Conservation (phyloP, 257 asterid species). For the Fraxinus quadrangulata region DNA sequence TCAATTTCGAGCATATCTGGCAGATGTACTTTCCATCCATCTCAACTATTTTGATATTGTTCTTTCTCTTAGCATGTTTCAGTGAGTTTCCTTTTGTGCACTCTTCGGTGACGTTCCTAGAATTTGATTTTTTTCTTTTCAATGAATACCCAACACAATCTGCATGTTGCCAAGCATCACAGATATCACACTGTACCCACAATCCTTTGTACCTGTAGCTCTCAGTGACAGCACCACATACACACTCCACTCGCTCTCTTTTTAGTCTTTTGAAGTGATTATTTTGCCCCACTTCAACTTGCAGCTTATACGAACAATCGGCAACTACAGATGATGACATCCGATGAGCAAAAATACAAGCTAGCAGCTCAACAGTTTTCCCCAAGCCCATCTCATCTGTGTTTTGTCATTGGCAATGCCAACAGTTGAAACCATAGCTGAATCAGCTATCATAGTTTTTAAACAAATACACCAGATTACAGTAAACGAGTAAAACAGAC, state of each 20-base stretch:
- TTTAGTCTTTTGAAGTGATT: constrained; percentile 64
- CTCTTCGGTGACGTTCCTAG: constrained; percentile 34
- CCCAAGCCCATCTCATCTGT: constrained; percentile 99
- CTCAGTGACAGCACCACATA: constrained; percentile 90
- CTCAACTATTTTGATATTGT: constrained; percentile 51
- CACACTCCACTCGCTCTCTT: constrained; percentile 91
- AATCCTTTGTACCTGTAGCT: constrained; percentile 74
- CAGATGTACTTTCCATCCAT: constrained; percentile 69
- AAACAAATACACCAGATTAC: constrained; percentile 17
- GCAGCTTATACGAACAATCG: constrained; percentile 35
- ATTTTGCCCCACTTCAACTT: constrained; percentile 41
- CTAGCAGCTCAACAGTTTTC: constrained; percentile 93
- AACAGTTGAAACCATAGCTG: constrained; percentile 31
- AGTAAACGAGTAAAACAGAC: background rate
- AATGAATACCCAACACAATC: constrained; percentile 89
- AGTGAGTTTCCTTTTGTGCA: constrained; percentile 32
- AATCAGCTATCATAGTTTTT: constrained; percentile 33
- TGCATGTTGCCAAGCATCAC: constrained; percentile 99
- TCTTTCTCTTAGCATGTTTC: constrained; percentile 48
- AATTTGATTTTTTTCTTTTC: constrained; percentile 42
- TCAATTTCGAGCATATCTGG: constrained; percentile 67
- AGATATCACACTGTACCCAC: constrained; percentile 96
- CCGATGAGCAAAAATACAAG: constrained; percentile 76
- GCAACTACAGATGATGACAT: constrained; percentile 60
- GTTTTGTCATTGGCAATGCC: constrained; percentile 30